Base-by-base conservation (phyloP, 805 yeast species). In the Saccharomycopsis olivae region DNA sequence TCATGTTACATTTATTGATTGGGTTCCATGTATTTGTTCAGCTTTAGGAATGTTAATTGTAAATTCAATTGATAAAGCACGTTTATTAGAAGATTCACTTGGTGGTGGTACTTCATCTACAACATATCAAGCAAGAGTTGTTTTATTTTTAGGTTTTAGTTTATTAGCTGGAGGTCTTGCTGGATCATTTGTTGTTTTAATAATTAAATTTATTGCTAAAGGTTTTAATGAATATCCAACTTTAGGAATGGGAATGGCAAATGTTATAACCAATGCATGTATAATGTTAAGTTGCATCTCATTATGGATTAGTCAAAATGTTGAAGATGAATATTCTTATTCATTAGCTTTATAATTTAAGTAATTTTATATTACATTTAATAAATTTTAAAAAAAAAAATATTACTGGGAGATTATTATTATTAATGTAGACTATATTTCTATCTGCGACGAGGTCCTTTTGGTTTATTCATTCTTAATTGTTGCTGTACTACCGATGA, bases 301-400 rank as follows among this genome's bases (percentile, higher is more conserved):
- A 6, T 64, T 92, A 52, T 92, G 98, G 98, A 65, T 89, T 39
- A 86, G 95, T 17, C 97, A 89, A 57, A 92, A 87, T 57, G 78
- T 87, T 44, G 96, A 92, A 58, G 97, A 92, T 55, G 97, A 89
- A 59, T 89, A 88, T 61, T 82, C 94, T 47, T 89, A 92, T 57
- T 81, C 95, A 34, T 71, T 88, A 56, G 87, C 94, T 23, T 64
- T 85, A 51, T 84, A 63, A 56, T 13, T 6, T 28, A 23, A 10
- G n/a, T n/a, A n/a, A n/a, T n/a, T n/a, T n/a, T n/a, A n/a, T n/a
- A n/a, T n/a, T n/a, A n/a, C n/a, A n/a, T n/a, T n/a, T n/a, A n/a
- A n/a, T n/a, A n/a, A n/a, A n/a, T n/a, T n/a, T n/a, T n/a, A n/a
- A n/a, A n/a, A n/a, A n/a, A n/a, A n/a, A n/a, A n/a, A n/a, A n/a